Conservation (phyloP, 1,139 yeast species). For the Starmera stellimalicola region DNA sequence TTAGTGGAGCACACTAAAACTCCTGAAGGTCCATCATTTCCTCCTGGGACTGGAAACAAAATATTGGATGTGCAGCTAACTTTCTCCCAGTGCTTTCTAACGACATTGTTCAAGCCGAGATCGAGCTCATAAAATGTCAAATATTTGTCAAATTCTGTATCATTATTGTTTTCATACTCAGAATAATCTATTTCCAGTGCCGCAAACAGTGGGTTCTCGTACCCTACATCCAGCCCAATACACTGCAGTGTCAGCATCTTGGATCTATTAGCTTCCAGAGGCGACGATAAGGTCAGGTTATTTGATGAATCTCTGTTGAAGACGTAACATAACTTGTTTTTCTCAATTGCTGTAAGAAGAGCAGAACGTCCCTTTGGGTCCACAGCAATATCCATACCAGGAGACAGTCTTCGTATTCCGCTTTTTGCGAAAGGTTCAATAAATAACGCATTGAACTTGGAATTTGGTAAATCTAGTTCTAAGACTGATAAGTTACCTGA, state of each 20-base stretch:
- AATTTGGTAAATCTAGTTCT: constrained; percentile 32
- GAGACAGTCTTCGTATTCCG: constrained; percentile 66
- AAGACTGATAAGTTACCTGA: constrained; percentile 64
- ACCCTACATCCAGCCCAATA: constrained; percentile 62
- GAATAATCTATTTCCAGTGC: constrained; percentile 61
- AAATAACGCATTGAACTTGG: constrained; percentile 37
- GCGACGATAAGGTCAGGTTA: constrained; percentile 52
- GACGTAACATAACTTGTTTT: constrained; percentile 58
- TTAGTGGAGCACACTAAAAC: constrained; percentile 42
- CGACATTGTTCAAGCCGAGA: constrained; percentile 71
- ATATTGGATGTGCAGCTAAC: constrained; percentile 34
- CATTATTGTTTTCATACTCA: constrained; percentile 14
- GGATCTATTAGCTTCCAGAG: constrained; percentile 57
- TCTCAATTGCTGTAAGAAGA: constrained; percentile 64
- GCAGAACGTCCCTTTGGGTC: constrained; percentile 72
- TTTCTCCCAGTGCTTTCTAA: constrained; percentile 36
- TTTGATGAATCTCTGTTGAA: constrained; percentile 37
- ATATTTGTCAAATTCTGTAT: constrained; percentile 18
- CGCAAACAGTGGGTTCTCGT: constrained; percentile 77
- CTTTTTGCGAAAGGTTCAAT: constrained; percentile 69
- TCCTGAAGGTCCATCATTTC: constrained; percentile 52
- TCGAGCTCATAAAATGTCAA: constrained; percentile 75
- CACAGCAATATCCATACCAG: constrained; percentile 66
- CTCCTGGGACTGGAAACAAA: constrained; percentile 38
- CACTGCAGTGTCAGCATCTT: constrained; percentile 44